phyloP scores from a whole-genome alignment of 2,329 filamentous ascomycete species.

The Arthrinium phaeospermum region DNA sequence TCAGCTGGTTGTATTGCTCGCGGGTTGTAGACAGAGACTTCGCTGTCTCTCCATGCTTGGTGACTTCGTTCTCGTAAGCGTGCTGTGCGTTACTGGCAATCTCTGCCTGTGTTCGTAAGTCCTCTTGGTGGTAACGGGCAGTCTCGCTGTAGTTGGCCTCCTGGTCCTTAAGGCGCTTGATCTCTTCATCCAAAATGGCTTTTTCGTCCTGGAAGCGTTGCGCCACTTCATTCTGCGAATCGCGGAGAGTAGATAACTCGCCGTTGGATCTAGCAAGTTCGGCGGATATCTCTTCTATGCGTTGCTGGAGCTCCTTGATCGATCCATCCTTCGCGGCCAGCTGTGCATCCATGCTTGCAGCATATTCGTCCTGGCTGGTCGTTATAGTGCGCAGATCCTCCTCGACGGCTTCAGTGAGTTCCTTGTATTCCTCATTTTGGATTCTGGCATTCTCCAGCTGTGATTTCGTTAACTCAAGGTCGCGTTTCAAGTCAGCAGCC shows the following conservation, averaged over 20 bases:
- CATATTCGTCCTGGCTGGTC: conserved; percentile 83
- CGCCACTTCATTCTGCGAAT: conserved; percentile 77
- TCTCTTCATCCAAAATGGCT: conserved; percentile 76
- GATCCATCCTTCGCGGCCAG: conserved; percentile 79
- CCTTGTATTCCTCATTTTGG: conserved; percentile 86
- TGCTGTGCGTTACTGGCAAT: conserved; percentile 93
- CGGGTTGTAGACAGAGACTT: conserved; percentile 81
- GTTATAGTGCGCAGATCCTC: conserved; percentile 83
- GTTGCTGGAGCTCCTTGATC: conserved; percentile 81
- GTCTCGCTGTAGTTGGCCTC: conserved; percentile 80
- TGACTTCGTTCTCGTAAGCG: conserved; percentile 91
- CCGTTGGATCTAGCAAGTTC: conserved; percentile 83
- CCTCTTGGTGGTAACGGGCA: conserved; percentile 84
- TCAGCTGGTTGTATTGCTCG: conserved; percentile 80
- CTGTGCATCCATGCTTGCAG: conserved; percentile 80
- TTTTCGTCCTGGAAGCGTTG: conserved; percentile 83
- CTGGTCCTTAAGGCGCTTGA: conserved; percentile 82
- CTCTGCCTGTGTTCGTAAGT: conserved; percentile 89
- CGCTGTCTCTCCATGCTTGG: conserved; percentile 95
- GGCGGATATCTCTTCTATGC: conserved; percentile 80
- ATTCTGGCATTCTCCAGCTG: conserved; percentile 83
- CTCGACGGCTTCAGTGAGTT: conserved; percentile 85
- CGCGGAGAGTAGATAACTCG: conserved; percentile 80
- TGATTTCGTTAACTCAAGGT: conserved; percentile 79
- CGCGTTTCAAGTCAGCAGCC: conserved; percentile 83